Base-by-base conservation (phyloP, 1,284 basidiomycete genomes). In the Cryptococcus sp. region DNA sequence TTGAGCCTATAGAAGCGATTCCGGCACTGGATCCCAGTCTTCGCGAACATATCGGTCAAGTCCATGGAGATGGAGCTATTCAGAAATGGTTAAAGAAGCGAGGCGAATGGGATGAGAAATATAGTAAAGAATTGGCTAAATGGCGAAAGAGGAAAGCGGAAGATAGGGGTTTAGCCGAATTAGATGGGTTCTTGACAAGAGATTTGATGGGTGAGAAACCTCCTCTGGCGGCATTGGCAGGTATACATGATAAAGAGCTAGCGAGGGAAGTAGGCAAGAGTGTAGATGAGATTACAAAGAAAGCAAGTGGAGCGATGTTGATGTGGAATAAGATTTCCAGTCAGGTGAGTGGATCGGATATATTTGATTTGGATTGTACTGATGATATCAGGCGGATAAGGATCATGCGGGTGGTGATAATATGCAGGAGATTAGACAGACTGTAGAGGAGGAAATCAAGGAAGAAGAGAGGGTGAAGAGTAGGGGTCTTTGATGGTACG, bases 1-100 rank as follows among this genome's bases (percentile, higher is more conserved):
- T 98, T 67, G 93, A 97, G 68, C 79, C 85, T 0, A 82, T 83
- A 58, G 73, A 80, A 3, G 81, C 86, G 44, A 59, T 73, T 1
- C 69, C 71, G 0, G 71, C 74, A 1, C 58, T 74, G 3, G 51
- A 73, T 49, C 67, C 72, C 2, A 54, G 46, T 3, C 55, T 74
- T 33, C 38, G 59, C 7, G 62, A 69, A 5, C 36, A 54, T 5
- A 69, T 77, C 13, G 75, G 75, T 4, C 63, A 66, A 30, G 59
- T 77, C 0, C 66, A 71, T 43, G 67, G 67, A 0, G 59, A 65
- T 4, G 75, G 73, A 1, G 72, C 73, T 1, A 65, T 77, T 30
- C 61, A 63, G 33, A 71, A 68, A 35, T 78, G 76, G 76, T 54
- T 76, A 3, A 58, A 53, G 31, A 71, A 65, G 45, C 59, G 74